phyloP scores from a whole-genome alignment of 75 land plant genomes.

The Gnetum montanum region DNA sequence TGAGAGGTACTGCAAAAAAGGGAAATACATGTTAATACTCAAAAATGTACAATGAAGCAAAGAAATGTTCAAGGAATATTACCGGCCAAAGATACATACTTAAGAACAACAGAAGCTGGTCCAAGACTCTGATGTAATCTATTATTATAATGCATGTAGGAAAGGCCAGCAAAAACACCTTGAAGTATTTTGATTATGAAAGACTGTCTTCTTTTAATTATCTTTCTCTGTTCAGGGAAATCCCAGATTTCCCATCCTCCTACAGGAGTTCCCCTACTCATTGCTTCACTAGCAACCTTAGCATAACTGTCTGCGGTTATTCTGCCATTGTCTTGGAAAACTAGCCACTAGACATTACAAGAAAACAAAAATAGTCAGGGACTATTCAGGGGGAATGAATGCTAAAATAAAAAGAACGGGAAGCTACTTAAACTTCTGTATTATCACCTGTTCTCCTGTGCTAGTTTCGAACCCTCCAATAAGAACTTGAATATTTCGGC shows the following conservation, averaged over 20 bases:
- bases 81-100: constrained; percentile 32
- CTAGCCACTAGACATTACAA: constrained; percentile 75
- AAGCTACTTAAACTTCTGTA: no score
- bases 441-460: constrained; percentile 94
- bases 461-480: constrained; percentile 92
- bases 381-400: no score
- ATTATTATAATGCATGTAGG: constrained; percentile 79
- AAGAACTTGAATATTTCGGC: constrained; percentile 47
- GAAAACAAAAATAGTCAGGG: no score
- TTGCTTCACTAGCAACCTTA: constrained; percentile 58
- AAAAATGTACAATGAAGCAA: background rate
- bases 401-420: no score
- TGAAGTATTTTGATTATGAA: constrained; percentile 65
- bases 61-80: background rate
- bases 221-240: constrained; percentile 38
- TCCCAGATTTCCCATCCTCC: constrained; percentile 59
- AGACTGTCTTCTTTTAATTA: constrained; percentile 34
- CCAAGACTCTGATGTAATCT: constrained; percentile 96
- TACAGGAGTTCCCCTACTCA: constrained; percentile 28
- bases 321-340: constrained; percentile 79
- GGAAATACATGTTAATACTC: background rate
- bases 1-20: constrained; percentile 54
- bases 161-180: constrained; percentile 71
- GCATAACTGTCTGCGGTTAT: constrained; percentile 88
- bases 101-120: constrained; percentile 89